Conservation (phyloP, 352 stramenopile species). For the Phytophthora lateralis region DNA sequence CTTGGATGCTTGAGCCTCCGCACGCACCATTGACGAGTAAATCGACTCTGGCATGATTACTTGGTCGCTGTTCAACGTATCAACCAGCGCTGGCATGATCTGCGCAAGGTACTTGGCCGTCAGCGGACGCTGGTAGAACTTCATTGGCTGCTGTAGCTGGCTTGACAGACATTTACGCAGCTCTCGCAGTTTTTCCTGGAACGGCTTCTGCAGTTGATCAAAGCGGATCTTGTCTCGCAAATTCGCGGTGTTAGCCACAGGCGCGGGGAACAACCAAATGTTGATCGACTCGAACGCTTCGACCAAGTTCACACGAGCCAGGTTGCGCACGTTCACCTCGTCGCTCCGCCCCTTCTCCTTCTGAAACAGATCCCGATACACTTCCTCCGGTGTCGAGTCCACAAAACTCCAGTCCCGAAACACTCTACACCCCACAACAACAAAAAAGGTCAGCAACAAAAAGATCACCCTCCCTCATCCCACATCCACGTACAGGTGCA, state of each 20-base stretch:
- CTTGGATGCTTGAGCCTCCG: slow-evolving; percentile 69
- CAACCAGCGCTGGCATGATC: slow-evolving; percentile 78
- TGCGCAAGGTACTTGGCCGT: slow-evolving; percentile 73
- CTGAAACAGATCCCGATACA: slow-evolving; percentile 80
- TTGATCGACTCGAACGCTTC: slow-evolving; percentile 88
- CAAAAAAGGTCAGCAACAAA: not conserved
- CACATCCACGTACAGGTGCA: slow-evolving; percentile 71
- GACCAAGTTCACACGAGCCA: slow-evolving; percentile 72
- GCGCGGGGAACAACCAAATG: slow-evolving; percentile 86
- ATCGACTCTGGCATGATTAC: slow-evolving; percentile 91
- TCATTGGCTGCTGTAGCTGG: slow-evolving; percentile 77
- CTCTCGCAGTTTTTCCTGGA: slow-evolving; percentile 79
- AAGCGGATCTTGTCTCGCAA: slow-evolving; percentile 86
- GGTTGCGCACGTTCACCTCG: slow-evolving; percentile 82
- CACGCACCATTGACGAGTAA: slow-evolving; percentile 86
- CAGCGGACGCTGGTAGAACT: slow-evolving; percentile 75
- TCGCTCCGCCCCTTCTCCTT: slow-evolving; percentile 84
- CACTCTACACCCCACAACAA: slow-evolving; percentile 42
- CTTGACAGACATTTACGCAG: slow-evolving; percentile 71
- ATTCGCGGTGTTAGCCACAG: slow-evolving; percentile 79
- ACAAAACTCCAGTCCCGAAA: slow-evolving; percentile 92
- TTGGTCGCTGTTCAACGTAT: slow-evolving; percentile 87
- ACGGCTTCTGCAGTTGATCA: slow-evolving; percentile 77
- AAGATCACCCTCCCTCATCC: not conserved
- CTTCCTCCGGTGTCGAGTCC: slow-evolving; percentile 77